Conservation (phyloP, 371 early-diverging fungal species). For the Umbelopsis sp. region DNA sequence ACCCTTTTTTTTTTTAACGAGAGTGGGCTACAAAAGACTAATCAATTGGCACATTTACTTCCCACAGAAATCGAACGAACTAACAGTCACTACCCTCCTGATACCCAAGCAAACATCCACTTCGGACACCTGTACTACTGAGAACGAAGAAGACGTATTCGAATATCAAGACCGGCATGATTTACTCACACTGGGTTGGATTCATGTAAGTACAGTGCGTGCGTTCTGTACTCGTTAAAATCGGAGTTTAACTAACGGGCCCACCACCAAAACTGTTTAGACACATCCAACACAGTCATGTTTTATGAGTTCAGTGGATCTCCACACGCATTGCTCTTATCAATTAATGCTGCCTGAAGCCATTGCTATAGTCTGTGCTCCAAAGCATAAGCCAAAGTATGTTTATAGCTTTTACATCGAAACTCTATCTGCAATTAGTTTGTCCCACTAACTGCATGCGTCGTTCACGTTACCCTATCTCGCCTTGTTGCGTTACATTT, state of each 20-base stretch:
- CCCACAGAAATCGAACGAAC: conserved; percentile 61
- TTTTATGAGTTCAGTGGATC: conserved; percentile 89
- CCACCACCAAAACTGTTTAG: conserved; percentile 32
- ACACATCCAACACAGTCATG: conserved; percentile 95
- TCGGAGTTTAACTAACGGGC: neutral
- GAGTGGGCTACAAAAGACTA: neutral
- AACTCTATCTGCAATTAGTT: neutral
- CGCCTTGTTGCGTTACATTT: neutral
- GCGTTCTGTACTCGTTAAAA: neutral
- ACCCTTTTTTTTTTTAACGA: neutral
- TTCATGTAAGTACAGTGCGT: conserved; percentile 64
- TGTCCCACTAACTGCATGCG: neutral
- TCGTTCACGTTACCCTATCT: too few relatives aligned
- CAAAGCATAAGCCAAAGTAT: conserved; percentile 72
- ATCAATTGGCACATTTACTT: neutral
- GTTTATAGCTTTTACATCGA: conserved; percentile 12
- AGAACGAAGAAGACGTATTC: conserved; percentile 87
- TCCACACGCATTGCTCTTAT: conserved; percentile 93
- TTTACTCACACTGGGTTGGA: conserved; percentile 91
- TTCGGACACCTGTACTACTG: conserved; percentile 85
- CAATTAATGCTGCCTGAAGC: conserved; percentile 94
- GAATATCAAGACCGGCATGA: conserved; percentile 75
- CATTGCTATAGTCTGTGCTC: conserved; percentile 91
- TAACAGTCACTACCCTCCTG: conserved; percentile 79
- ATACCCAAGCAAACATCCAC: conserved; percentile 92